Percentiles rank a stretch among this genome's conserved stretches.
These are phyloP conservation scores for Gloeopeniophorella convolvens DNA, from an alignment of 768 basidiomycete species.

Conservation along the genomic window DNA sequence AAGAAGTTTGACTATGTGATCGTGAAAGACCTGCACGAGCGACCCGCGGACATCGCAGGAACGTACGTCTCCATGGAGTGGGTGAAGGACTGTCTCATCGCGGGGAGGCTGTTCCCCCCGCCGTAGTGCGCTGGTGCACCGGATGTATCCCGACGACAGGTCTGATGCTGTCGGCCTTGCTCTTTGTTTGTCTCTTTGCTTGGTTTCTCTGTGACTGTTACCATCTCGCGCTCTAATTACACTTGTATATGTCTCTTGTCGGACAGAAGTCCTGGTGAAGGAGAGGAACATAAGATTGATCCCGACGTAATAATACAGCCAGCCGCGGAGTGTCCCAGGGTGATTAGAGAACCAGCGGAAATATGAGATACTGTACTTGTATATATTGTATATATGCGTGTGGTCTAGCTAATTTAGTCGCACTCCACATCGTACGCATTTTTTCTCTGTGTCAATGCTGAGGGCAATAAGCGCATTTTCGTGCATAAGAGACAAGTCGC, in stretches of 20 bases:
- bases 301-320: constrained; percentile 4
- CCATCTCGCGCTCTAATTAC: neutral
- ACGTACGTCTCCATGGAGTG: constrained; percentile 52
- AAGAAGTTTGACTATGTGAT: constrained; percentile 55
- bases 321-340: neutral
- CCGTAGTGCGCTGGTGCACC: neutral
- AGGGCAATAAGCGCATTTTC: neutral
- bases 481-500: neutral
- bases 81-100: constrained; percentile 74
- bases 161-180: neutral
- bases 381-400: neutral
- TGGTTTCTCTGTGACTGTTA: neutral
- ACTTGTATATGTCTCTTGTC: neutral
- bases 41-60: constrained; percentile 22
- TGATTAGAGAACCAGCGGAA: neutral
- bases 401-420: constrained; percentile 9
- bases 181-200: constrained; percentile 2
- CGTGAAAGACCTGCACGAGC: constrained; percentile 40
- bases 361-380: neutral
- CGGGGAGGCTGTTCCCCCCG: constrained; percentile 44
- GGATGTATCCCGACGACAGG: too few species aligned
- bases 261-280: neutral
- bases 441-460: constrained; percentile 25
- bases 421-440: constrained; percentile 26
- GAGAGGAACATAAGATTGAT: neutral